A percentile compares a stretch with the other conserved stretches of the same genome.
These are phyloP conservation scores for Trichoderma lentiforme DNA, from an alignment of 2,329 filamentous ascomycete genomes.

Conservation along the genomic window DNA sequence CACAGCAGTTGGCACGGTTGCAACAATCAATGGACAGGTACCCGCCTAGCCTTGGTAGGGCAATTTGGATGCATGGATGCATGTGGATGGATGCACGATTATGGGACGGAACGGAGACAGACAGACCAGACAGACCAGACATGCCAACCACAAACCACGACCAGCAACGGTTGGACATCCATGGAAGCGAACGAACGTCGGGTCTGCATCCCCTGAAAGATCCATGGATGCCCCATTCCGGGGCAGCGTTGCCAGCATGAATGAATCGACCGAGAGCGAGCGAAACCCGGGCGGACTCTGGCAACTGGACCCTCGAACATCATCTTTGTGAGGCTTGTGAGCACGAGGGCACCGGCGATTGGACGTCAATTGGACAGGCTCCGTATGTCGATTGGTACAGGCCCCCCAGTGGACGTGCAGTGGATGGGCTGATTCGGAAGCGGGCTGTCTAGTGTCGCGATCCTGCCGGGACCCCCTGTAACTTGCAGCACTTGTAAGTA, in stretches of 20 bases:
- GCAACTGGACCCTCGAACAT: background rate
- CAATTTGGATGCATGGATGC: background rate
- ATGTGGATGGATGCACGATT: background rate
- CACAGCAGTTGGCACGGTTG: background rate
- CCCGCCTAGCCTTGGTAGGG: background rate
- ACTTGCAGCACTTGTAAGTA: no score
- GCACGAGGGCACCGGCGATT: constrained; percentile 9
- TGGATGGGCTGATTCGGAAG: constrained; percentile 10
- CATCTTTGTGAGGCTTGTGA: background rate
- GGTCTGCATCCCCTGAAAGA: background rate
- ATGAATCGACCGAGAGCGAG: background rate
- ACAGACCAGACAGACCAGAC: background rate
- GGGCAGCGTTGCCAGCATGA: background rate
- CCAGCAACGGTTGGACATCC: background rate
- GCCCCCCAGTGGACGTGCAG: no score
- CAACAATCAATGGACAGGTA: constrained; percentile 1
- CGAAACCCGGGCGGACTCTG: background rate
- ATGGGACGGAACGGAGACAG: background rate
- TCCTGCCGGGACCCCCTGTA: background rate
- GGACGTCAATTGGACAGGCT: background rate
- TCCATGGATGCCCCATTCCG: background rate
- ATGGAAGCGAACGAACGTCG: background rate
- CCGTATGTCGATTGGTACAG: background rate
- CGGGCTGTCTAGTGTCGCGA: constrained; percentile 3
- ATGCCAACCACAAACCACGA: background rate